Evolutionary conservation across 805 yeast species (phyloP), one percentile per base, ranked within the genome.

Genomic region (Wickerhamomyces queroliae): DNA sequence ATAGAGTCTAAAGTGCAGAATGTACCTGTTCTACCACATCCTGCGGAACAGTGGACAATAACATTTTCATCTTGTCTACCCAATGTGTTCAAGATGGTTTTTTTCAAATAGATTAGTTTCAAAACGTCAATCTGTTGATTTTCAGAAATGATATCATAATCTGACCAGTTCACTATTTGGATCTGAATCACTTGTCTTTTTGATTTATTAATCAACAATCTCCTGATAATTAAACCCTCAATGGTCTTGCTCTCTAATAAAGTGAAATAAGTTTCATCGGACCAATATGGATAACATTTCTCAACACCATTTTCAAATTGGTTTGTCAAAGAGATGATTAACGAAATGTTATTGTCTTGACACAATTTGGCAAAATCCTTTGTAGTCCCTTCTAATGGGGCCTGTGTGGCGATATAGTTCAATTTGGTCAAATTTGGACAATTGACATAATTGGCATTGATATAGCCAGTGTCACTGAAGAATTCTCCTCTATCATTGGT

Each of bases 1-100:
- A 71, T 66, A 0, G 81, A 69, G 53, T 86, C 95, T 18, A 83
- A 63, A 1, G 88, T 76, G 45, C 89, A 78, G 55, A 81, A 83
- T 2, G 96, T 85, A 2, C 99, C 99, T 0, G 98, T 88, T 42
- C 99, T 69, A 16, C 99, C 99, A 55, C 95, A 89, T 0, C 99
- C 99, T 2, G 98, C 98, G 7, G 96, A 87, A 56, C 99, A 91
- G 61, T 91, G 98, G 20, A 84, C 85, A 34, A 88, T 56, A 6
- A 80, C 70, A 1, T 64, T 56, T 7, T 49, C 42, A 7, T 44
- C 32, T 32, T 40, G 43, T n/a, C 27, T 41, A 3, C 37, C 36
- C 19, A 58, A 42, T n/a, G 46, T 43, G 26, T 59, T 47, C 33
- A 70, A 59, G 15, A 78, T 55, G 11, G 67, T 47, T 36, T 69